phyloP scores from a whole-genome alignment of 768 basidiomycete genomes.

The Calocybe cyanea region DNA sequence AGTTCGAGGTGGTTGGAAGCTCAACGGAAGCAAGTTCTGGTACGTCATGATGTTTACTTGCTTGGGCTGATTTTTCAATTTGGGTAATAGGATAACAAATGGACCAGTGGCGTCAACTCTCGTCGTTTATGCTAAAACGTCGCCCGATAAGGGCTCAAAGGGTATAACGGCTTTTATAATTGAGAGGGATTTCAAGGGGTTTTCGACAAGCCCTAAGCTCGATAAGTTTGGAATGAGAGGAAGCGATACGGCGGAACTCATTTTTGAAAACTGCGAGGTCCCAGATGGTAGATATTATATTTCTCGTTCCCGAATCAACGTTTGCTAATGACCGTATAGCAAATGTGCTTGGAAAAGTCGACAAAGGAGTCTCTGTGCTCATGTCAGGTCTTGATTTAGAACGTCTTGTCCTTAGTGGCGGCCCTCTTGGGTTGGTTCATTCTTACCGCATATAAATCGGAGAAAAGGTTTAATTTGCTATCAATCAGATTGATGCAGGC shows the following conservation, averaged over 20 bases:
- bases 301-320: neutral
- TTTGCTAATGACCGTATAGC: constrained; percentile 37
- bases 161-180: constrained; percentile 93
- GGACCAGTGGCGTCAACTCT: constrained; percentile 88
- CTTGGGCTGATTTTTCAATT: constrained; percentile 5
- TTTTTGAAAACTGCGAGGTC: constrained; percentile 88
- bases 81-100: constrained; percentile 78
- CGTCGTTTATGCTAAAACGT: constrained; percentile 90
- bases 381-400: constrained; percentile 96
- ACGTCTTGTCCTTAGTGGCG: constrained; percentile 86
- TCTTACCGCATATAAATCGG: constrained; percentile 5
- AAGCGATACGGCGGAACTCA: constrained; percentile 89
- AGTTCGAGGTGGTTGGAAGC: constrained; percentile 66
- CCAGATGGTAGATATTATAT: constrained; percentile 62
- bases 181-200: constrained; percentile 77
- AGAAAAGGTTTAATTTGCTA: constrained; percentile 6
- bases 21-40: constrained; percentile 96
- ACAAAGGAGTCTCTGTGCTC: constrained; percentile 79
- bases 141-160: constrained; percentile 71
- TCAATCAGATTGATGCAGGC: constrained; percentile 78
- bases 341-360: constrained; percentile 78
- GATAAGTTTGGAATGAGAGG: constrained; percentile 98
- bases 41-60: constrained; percentile 29
- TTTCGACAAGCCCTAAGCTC: constrained; percentile 85
- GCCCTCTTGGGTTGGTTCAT: constrained; percentile 72